A percentile compares a stretch with the other conserved stretches of the same genome.
These are phyloP conservation scores for Neoarthrinium moseri DNA, from an alignment of 2,329 filamentous ascomycete genomes.

Conservation along the genomic window DNA sequence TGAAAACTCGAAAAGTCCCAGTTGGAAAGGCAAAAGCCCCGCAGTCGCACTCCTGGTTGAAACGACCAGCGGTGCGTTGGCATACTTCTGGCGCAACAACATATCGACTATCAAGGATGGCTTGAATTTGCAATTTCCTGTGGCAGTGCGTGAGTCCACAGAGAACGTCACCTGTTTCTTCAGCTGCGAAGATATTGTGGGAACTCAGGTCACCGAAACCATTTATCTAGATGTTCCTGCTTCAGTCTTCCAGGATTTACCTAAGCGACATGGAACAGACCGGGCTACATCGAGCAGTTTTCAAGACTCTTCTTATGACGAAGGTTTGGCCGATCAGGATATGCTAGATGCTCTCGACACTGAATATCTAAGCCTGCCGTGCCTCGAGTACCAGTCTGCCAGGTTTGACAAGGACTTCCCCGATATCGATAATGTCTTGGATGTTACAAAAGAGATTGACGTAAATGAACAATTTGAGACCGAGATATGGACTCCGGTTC, in stretches of 20 bases:
- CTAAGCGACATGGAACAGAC: neutral
- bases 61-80: slow-evolving; percentile 64
- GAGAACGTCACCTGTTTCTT: slow-evolving; percentile 66
- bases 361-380: slow-evolving; percentile 18
- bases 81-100: slow-evolving; percentile 67
- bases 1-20: slow-evolving; percentile 62
- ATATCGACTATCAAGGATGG: slow-evolving; percentile 57
- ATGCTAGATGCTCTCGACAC: slow-evolving; percentile 33
- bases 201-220: slow-evolving; percentile 41
- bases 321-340: slow-evolving; percentile 40
- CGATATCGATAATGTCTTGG: slow-evolving; percentile 49
- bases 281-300: neutral
- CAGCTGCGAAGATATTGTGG: slow-evolving; percentile 83
- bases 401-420: slow-evolving; percentile 43
- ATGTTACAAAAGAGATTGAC: slow-evolving; percentile 10
- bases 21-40: slow-evolving; percentile 64
- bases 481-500: slow-evolving; percentile 36
- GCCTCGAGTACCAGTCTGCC: slow-evolving; percentile 9
- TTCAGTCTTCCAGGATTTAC: slow-evolving; percentile 25
- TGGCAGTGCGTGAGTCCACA: slow-evolving; percentile 50
- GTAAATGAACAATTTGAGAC: neutral
- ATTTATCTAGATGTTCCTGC: slow-evolving; percentile 28
- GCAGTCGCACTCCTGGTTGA: slow-evolving; percentile 74
- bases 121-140: slow-evolving; percentile 59
- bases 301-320: slow-evolving; percentile 23